Conservation (phyloP, 148 eudicot species). For the Fagopyrum tataricum region DNA sequence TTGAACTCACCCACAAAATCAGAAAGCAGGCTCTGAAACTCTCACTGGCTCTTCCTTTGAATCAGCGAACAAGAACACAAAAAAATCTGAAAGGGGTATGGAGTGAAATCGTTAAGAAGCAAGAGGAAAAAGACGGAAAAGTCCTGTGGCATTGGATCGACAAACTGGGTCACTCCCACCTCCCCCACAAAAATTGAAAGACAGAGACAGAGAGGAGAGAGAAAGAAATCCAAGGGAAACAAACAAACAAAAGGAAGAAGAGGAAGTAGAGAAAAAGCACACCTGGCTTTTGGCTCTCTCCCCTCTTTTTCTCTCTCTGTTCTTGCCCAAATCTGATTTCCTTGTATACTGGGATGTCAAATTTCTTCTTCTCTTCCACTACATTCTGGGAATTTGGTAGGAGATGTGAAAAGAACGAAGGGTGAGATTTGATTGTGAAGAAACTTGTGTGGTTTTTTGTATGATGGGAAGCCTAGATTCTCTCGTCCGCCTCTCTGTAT, state of each 20-base stretch:
- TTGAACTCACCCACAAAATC: background rate
- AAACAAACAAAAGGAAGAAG: conserved; percentile 9
- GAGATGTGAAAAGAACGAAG: background rate
- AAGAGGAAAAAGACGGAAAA: background rate
- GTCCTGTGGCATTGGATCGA: conserved; percentile 10
- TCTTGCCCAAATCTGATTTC: background rate
- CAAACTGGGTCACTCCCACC: conserved; percentile 9
- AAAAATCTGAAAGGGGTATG: conserved; percentile 7
- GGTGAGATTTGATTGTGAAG: conserved; percentile 3
- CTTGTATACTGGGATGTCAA: background rate
- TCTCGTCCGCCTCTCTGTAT: conserved; percentile 2
- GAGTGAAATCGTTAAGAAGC: background rate
- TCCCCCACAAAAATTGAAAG: background rate
- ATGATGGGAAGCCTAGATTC: conserved; percentile 5
- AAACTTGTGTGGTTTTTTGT: conserved; percentile 3
- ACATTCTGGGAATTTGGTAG: background rate
- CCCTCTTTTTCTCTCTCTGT: background rate
- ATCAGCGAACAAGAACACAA: conserved; percentile 10
- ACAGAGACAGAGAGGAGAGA: conserved; percentile 8
- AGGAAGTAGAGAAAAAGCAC: conserved; percentile 6
- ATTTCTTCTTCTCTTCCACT: conserved; percentile 4
- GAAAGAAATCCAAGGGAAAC: conserved; percentile 6
- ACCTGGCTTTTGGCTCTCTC: conserved; percentile 12
- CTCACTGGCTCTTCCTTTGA: background rate
- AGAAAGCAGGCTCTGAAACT: background rate